Evolutionary conservation across 306 rosid species (phyloP).

Genomic region (Rubus idaeus): DNA sequence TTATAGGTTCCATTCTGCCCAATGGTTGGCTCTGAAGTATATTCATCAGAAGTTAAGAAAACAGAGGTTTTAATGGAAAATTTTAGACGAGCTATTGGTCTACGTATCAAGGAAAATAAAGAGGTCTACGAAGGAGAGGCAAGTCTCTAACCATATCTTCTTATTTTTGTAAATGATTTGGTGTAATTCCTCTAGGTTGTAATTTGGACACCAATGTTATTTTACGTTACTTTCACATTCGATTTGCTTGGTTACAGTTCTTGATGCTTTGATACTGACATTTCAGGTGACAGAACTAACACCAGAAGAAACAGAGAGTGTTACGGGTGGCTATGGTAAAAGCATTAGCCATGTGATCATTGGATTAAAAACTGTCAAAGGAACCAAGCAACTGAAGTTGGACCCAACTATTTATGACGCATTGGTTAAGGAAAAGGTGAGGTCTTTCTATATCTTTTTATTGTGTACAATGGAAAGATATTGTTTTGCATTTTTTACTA

Average conservation of each 20-base stretch:
- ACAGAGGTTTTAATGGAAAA: slow-evolving; percentile 96
- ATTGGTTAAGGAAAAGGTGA: slow-evolving; percentile 86
- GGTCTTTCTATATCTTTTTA: slow-evolving; percentile 1
- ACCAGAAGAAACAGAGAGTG: slow-evolving; percentile 92
- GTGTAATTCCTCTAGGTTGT: background rate
- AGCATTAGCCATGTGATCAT: slow-evolving; percentile 96
- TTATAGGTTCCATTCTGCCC: slow-evolving; percentile 93
- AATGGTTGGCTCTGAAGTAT: slow-evolving; percentile 97
- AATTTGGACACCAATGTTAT: background rate
- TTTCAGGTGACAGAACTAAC: slow-evolving; percentile 87
- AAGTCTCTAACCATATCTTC: slow-evolving; percentile 23
- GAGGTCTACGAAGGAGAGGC: slow-evolving; percentile 99
- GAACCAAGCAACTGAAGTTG: slow-evolving; percentile 94
- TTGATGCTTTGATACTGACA: slow-evolving; percentile 25
- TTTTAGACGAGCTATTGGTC: slow-evolving; percentile 85
- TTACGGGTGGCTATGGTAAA: slow-evolving; percentile 94
- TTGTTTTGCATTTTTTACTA: background rate
- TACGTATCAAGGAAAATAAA: slow-evolving; percentile 93
- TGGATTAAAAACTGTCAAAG: slow-evolving; percentile 93
- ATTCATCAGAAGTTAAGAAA: slow-evolving; percentile 95
- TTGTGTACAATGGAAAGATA: background rate
- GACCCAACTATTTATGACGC: slow-evolving; percentile 98
- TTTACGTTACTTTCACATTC: slow-evolving; percentile 12
- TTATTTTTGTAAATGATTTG: slow-evolving; percentile 10
- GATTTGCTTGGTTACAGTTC: slow-evolving; percentile 16